A percentile compares a stretch with the other conserved stretches of the same genome.
Evolutionary conservation across 2,329 filamentous ascomycete species (phyloP).

Genomic region (Hymenoscyphus fraxineus): DNA sequence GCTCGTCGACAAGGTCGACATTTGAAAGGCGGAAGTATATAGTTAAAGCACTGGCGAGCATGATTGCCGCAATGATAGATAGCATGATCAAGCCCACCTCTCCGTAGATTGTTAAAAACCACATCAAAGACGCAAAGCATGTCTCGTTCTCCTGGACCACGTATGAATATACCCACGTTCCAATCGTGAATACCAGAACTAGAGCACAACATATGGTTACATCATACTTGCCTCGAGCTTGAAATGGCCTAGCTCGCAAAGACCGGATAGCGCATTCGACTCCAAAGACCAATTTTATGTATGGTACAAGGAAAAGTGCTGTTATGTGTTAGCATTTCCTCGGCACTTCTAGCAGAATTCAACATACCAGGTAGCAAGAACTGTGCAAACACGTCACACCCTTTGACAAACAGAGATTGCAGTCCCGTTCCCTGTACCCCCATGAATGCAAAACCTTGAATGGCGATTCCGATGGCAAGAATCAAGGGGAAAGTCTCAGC

Average conservation of each 20-base stretch:
- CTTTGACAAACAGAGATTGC: conserved; percentile 45
- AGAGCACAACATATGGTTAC: conserved; percentile 53
- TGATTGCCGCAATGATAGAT: conserved; percentile 45
- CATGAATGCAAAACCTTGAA: conserved; percentile 56
- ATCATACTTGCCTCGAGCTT: conserved; percentile 56
- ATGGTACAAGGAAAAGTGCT: conserved; percentile 66
- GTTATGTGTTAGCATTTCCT: conserved; percentile 28
- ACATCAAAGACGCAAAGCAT: conserved; percentile 66
- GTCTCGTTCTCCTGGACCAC: conserved; percentile 52
- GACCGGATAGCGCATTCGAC: conserved; percentile 57
- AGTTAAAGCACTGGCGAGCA: conserved; percentile 48
- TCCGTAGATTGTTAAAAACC: conserved; percentile 62
- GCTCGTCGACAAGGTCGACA: conserved; percentile 50
- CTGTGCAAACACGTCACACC: conserved; percentile 53
- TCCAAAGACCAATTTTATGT: conserved; percentile 62
- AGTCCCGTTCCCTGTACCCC: conserved; percentile 55
- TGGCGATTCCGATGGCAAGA: conserved; percentile 52
- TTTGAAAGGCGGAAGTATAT: conserved; percentile 57
- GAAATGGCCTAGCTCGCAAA: conserved; percentile 52
- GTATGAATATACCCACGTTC: conserved; percentile 56
- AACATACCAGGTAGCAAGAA: conserved; percentile 56
- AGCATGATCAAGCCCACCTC: conserved; percentile 53
- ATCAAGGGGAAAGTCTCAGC: conserved; percentile 49
- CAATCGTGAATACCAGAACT: conserved; percentile 48
- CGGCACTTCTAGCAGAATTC: background rate